Evolutionary conservation across 768 basidiomycete genomes (phyloP).

Genomic region (Fibroporia radiculosa): DNA sequence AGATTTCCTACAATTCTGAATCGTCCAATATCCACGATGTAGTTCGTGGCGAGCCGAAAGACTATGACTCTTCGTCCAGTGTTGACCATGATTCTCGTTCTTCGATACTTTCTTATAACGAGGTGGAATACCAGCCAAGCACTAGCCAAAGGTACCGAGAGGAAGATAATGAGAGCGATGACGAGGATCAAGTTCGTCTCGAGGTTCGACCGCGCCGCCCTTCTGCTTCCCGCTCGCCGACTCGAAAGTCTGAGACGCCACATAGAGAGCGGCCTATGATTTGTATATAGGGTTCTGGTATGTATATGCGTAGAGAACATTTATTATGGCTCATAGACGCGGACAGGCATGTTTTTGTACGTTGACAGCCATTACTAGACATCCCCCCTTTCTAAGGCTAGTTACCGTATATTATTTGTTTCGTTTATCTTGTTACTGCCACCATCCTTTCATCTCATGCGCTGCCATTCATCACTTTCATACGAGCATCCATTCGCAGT

Average conservation of each 20-base stretch:
- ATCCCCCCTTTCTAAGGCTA: slow-evolving; percentile 1
- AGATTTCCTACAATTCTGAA: slow-evolving; percentile 14
- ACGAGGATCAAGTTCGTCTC: slow-evolving; percentile 22
- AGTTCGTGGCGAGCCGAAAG: slow-evolving; percentile 22
- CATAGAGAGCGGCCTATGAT: slow-evolving; percentile 14
- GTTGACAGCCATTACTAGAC: not conserved
- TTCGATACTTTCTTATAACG: slow-evolving; percentile 5
- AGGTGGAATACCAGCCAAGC: slow-evolving; percentile 25
- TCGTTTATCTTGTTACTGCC: not conserved
- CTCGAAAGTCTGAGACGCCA: slow-evolving; percentile 9
- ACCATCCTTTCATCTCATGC: not conserved
- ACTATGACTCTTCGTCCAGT: slow-evolving; percentile 20
- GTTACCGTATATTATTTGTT: slow-evolving; percentile 1
- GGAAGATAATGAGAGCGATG: slow-evolving; percentile 30
- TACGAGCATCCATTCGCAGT: slow-evolving; percentile 4
- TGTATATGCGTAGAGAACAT: slow-evolving; percentile 10
- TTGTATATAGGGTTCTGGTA: slow-evolving; percentile 10
- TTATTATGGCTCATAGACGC: slow-evolving; percentile 12
- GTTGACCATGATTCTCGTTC: slow-evolving; percentile 1
- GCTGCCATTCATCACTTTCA: not conserved
- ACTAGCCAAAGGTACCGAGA: slow-evolving; percentile 26
- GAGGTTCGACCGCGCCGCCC: slow-evolving; percentile 21
- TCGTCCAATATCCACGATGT: slow-evolving; percentile 13
- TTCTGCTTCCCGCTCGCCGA: slow-evolving; percentile 12
- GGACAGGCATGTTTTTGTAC: slow-evolving; percentile 9